Percentiles rank a stretch among this genome's conserved stretches.
Conservation (phyloP, 2,329 filamentous ascomycete species). For the Paraphoma chrysanthemicola region DNA sequence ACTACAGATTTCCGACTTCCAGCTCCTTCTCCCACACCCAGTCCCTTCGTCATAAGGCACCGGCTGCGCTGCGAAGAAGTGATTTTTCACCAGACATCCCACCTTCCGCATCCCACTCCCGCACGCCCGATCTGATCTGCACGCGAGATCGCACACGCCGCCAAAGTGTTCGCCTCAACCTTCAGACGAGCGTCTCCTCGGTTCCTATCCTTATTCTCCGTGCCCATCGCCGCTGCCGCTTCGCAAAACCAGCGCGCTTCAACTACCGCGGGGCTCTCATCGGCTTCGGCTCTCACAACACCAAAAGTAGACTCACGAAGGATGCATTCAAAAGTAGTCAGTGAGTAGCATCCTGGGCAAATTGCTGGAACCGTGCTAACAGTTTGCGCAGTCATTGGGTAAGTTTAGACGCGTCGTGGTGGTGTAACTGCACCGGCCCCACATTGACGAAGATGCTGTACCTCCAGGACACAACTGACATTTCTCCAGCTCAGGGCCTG, state of each 20-base stretch:
- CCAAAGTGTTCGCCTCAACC: conserved; percentile 91
- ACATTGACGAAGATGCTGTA: conserved; percentile 9
- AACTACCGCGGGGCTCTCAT: conserved; percentile 48
- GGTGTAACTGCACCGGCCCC: conserved; percentile 12
- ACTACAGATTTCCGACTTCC: conserved; percentile 16
- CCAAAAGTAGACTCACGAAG: conserved; percentile 56
- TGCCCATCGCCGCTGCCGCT: conserved; percentile 76
- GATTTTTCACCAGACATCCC: neutral
- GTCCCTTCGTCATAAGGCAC: conserved; percentile 15
- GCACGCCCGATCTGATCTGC: conserved; percentile 20
- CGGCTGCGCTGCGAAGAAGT: conserved; percentile 6
- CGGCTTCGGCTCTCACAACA: conserved; percentile 42
- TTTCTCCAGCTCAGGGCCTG: conserved; percentile 81
- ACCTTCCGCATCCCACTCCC: conserved; percentile 16
- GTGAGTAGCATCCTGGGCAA: conserved; percentile 60
- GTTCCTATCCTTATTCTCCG: conserved; percentile 74
- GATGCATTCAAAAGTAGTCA: conserved; percentile 94
- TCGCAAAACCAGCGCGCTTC: conserved; percentile 68
- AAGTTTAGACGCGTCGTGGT: conserved; percentile 29
- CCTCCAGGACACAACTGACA: conserved; percentile 38
- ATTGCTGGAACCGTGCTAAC: conserved; percentile 29
- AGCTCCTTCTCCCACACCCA: conserved; percentile 19
- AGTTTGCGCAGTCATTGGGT: conserved; percentile 43
- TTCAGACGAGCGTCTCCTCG: conserved; percentile 71
- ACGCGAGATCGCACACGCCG: conserved; percentile 55